Conservation (phyloP, 441 rosid species). For the Pelargonium myrrhifolium region DNA sequence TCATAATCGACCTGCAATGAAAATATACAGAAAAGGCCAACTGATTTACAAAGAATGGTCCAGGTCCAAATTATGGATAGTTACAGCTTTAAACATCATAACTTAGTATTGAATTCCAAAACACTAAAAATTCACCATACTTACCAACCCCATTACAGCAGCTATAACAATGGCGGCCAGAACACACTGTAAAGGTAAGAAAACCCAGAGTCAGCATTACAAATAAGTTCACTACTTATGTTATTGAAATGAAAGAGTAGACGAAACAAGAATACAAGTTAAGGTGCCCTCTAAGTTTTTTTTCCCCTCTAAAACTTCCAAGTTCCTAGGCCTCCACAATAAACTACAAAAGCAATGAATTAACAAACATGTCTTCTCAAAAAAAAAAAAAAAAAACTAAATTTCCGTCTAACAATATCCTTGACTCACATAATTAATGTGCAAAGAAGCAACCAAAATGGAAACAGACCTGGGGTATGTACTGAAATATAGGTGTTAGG, state of each 20-base stretch:
- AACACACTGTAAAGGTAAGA: constrained; percentile 62
- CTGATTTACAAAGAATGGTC: background rate
- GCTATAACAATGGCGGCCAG: constrained; percentile 88
- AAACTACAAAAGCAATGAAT: background rate
- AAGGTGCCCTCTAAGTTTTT: background rate
- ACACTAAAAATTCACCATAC: constrained; percentile 17
- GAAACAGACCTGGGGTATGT: constrained; percentile 76
- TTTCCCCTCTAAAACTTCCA: background rate
- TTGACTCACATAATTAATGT: background rate
- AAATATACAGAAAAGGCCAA: constrained; percentile 15
- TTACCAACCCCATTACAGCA: constrained; percentile 88
- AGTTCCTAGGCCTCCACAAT: constrained; percentile 5
- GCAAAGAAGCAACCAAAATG: constrained; percentile 17
- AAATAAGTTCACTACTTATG: background rate
- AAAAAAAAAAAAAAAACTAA: too few relatives aligned
- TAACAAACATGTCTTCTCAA: background rate
- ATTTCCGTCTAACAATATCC: too few relatives aligned
- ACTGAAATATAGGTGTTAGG: constrained; percentile 71
- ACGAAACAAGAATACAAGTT: background rate
- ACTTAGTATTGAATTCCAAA: background rate
- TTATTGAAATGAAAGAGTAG: background rate
- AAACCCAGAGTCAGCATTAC: constrained; percentile 23
- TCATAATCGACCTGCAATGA: constrained; percentile 79
- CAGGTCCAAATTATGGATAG: background rate
- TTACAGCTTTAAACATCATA: background rate